phyloP scores from a whole-genome alignment of 2,329 filamentous ascomycete genomes.

The Trichoderma sp. region DNA sequence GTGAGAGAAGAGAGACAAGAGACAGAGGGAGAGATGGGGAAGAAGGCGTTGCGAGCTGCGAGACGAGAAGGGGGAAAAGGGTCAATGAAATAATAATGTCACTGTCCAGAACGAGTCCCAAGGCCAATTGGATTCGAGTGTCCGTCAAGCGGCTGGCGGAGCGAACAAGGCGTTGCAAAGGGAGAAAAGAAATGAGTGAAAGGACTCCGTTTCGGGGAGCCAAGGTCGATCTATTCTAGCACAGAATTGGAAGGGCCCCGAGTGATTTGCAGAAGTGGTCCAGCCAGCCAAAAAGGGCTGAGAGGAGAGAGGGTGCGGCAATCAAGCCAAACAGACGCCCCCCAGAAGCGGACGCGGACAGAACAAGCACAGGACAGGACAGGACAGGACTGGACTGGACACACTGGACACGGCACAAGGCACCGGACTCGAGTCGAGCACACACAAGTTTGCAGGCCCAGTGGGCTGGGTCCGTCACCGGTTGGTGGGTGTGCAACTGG shows the following conservation, averaged over 20 bases:
- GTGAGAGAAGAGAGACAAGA: background rate
- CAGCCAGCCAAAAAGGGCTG: background rate
- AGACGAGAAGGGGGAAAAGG: background rate
- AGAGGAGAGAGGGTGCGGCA: conserved; percentile 1
- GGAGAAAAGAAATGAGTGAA: background rate
- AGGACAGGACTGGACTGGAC: too few relatives aligned
- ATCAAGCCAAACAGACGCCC: background rate
- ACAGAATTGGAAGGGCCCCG: conserved; percentile 10
- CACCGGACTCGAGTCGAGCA: background rate
- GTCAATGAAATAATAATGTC: background rate
- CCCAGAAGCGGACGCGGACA: background rate
- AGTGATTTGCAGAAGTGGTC: conserved; percentile 14
- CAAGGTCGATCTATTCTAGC: conserved; percentile 9
- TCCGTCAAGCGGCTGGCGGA: background rate
- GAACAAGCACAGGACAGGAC: too few relatives aligned
- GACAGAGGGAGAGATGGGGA: background rate
- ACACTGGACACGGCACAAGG: background rate
- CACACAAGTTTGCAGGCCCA: background rate
- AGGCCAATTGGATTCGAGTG: background rate
- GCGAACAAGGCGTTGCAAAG: background rate
- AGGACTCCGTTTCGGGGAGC: conserved; percentile 1
- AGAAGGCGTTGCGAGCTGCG: background rate
- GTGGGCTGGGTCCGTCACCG: conserved; percentile 14
- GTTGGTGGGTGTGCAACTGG: conserved; percentile 1
- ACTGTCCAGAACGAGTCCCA: background rate